Conservation (phyloP, 148 eudicot species). For the Chenopodium berlandieri region DNA sequence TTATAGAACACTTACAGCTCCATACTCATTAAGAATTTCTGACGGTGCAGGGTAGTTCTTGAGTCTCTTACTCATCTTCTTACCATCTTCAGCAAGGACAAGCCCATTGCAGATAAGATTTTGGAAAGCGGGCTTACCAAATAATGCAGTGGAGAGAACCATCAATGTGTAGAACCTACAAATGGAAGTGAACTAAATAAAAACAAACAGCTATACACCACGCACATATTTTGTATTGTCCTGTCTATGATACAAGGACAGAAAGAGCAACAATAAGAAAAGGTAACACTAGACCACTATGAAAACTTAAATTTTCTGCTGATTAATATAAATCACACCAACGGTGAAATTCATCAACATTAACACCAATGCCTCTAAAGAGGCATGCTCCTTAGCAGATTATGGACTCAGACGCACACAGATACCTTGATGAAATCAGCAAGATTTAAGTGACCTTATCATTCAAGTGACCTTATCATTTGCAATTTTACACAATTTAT, state of each 20-base stretch:
- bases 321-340: background rate
- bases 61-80: conserved; percentile 94
- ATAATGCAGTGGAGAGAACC: conserved; percentile 97
- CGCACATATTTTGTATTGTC: background rate
- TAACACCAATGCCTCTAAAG: background rate
- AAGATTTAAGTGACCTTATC: too few species aligned
- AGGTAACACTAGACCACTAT: background rate
- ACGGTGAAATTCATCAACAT: background rate
- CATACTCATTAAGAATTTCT: conserved; percentile 79
- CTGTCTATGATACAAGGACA: background rate
- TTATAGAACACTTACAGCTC: conserved; percentile 65
- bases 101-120: conserved; percentile 99
- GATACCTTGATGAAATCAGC: too few species aligned
- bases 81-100: conserved; percentile 96
- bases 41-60: conserved; percentile 85
- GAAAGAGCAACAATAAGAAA: background rate
- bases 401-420: background rate
- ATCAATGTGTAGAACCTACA: conserved; percentile 93
- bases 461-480: too few species aligned
- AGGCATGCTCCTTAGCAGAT: background rate
- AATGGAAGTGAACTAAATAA: background rate
- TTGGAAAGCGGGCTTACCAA: conserved; percentile 87
- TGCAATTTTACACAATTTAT: too few species aligned
- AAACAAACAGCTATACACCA: background rate
- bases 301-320: background rate